Evolutionary conservation across 768 basidiomycete species (phyloP), one percentile per base, ranked within the genome.

Genomic region (Boletus coccyginus): DNA sequence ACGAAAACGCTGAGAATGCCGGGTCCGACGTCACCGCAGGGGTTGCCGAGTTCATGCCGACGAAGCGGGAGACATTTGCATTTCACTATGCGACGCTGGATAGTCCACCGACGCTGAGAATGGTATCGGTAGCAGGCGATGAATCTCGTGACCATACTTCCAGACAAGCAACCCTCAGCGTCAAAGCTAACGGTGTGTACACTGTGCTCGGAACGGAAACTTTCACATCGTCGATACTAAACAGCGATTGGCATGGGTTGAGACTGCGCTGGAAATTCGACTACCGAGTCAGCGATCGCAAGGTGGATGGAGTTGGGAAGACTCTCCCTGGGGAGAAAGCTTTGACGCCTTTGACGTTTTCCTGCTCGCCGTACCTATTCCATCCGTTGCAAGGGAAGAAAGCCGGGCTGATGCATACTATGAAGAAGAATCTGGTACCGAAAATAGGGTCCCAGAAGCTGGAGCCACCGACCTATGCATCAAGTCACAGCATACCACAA

Each of bases 71-170:
- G 55, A 69, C 75, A 3, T 93, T 84, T 57, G 68, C 76, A 21
- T 93, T 91, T 64, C 92, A 92, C 68, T 81, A 90, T 65, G 82
- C 85, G 6, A 78, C 83, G 41, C 77, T 88, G 60, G 89, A 85
- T 60, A 70, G 78, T 21, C 75, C 81, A 3, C 92, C 92, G 3
- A 78, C 84, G n/a, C 77, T 94, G 27, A 77, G 89, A 51, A 78
- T 88, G 56, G 68, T 94, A 27, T 87, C 81, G 10, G 72, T 89
- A 55, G 83, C 85, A 40, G 82, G 78, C 9, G 83, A 88, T 49
- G 86, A 87, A 57, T 78, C 81, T 27, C 79, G 80, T 27, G 93
- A 95, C 67, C 88, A 88, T 66, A 78, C 90, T 46, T 86, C 88
- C 5, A 82, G 86, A 33, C 88, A 92, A 61, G 92, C 90, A 9